Base-by-base conservation (phyloP, 345 rosid genomes). In the Adansonia digitata region DNA sequence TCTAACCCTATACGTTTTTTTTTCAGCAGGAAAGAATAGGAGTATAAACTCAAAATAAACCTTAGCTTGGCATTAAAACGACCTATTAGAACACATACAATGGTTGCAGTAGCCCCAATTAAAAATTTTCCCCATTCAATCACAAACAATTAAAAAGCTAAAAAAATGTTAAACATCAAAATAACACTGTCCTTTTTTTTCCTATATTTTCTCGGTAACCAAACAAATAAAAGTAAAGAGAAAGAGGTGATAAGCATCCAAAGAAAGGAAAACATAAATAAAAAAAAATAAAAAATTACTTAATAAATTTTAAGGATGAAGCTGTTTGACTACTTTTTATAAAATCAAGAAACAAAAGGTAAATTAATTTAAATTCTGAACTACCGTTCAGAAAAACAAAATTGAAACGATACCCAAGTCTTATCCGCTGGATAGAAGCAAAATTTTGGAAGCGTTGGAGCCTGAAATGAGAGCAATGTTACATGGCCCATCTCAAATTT, bases 401-500 rank as follows among this genome's bases (percentile, higher is more conserved):
- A 27, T 35, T 31, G 48, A 57, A 66, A 51, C 3, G 17, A n/a
- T 26, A 43, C 2, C 51, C 27, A 34, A 80, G 74, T 49, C 68
- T 24, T 72, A 80, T 77, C 72, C 77, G 37, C 61, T 34, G 17
- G 27, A 31, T 29, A 49, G 35, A 72, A 46, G 66, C 34, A 37
- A 29, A 51, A 15, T 18, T 49, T 7, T 5, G 49, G 42, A 29
- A 68, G 43, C 29, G 26, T 49, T 7, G 46, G 22, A 77, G 55
- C 63, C 53, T n/a, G 48, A 15, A 34, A 66, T n/a, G n/a, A n/a
- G n/a, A n/a, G n/a, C n/a, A n/a, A n/a, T n/a, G n/a, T n/a, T n/a
- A n/a, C n/a, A n/a, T n/a, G n/a, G n/a, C n/a, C n/a, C n/a, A n/a
- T n/a, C n/a, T n/a, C n/a, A n/a, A n/a, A n/a, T n/a, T n/a, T n/a